These are phyloP conservation scores for Ettlia oleoabundans DNA, from an alignment of 139 green algal species.

Conservation along the genomic window DNA sequence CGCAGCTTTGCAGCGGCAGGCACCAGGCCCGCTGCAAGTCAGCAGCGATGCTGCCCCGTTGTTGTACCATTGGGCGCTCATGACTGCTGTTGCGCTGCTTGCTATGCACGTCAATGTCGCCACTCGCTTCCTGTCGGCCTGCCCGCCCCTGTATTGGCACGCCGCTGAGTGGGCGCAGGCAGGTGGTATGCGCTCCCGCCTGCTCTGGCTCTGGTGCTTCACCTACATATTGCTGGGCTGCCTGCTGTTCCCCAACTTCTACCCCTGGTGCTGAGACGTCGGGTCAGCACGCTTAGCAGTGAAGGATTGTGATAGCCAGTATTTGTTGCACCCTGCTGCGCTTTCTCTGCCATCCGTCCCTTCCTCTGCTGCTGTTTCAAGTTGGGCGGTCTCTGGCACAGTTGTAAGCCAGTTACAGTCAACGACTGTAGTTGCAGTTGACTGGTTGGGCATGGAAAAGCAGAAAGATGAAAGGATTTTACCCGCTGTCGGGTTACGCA, in stretches of 20 bases:
- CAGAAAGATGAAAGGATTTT: too few relatives aligned
- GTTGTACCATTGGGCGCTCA: constrained; percentile 78
- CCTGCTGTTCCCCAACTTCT: constrained; percentile 82
- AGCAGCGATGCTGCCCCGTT: constrained; percentile 55
- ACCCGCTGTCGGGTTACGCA: too few relatives aligned
- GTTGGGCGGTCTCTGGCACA: too few relatives aligned
- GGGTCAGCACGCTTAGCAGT: too few relatives aligned
- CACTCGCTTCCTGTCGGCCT: constrained; percentile 80
- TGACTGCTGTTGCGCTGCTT: constrained; percentile 59
- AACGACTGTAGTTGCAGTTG: too few relatives aligned
- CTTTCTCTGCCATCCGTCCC: too few relatives aligned
- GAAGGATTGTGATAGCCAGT: too few relatives aligned
- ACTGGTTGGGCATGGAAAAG: too few relatives aligned
- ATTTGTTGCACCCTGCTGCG: too few relatives aligned
- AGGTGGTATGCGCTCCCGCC: neutral
- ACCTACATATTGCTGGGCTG: constrained; percentile 62
- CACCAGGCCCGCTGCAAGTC: neutral
- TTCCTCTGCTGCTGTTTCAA: too few relatives aligned
- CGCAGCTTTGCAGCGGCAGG: neutral
- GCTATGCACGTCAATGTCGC: constrained; percentile 90
- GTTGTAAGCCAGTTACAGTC: too few relatives aligned
- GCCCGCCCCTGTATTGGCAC: constrained; percentile 80
- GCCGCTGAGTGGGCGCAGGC: constrained; percentile 38
- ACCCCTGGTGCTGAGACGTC: constrained; percentile 69
- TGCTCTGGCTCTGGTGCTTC: constrained; percentile 67